Evolutionary conservation across 768 basidiomycete species (phyloP).

Genomic region (Boletellus ananiceps): DNA sequence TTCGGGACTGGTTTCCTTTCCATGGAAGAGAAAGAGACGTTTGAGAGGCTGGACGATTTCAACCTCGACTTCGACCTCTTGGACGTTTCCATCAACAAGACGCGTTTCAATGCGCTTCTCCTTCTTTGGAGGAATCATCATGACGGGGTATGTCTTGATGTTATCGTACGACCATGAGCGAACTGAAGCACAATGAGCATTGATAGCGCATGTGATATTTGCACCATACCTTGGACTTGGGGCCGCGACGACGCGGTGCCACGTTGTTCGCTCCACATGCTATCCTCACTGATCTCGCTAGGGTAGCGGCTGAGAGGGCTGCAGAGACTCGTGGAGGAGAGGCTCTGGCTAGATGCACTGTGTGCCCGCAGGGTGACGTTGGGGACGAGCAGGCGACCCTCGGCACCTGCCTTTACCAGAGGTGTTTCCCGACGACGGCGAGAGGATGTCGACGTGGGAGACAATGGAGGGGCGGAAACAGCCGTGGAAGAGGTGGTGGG

Average conservation of each 20-base stretch:
- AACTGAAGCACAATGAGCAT: conserved; percentile 33
- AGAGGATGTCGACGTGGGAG: conserved; percentile 32
- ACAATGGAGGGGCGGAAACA: conserved; percentile 34
- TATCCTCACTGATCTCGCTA: conserved; percentile 37
- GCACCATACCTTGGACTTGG: conserved; percentile 47
- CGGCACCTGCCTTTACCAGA: conserved; percentile 53
- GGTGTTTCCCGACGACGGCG: conserved; percentile 46
- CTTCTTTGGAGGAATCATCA: conserved; percentile 47
- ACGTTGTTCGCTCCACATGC: conserved; percentile 27
- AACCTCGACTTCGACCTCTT: conserved; percentile 50
- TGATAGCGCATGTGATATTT: neutral
- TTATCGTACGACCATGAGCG: conserved; percentile 79
- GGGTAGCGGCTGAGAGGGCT: conserved; percentile 40
- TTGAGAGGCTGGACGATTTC: conserved; percentile 54
- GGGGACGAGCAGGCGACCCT: conserved; percentile 61
- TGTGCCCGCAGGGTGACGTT: conserved; percentile 34
- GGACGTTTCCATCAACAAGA: conserved; percentile 46
- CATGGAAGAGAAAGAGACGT: conserved; percentile 66
- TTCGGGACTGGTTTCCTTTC: conserved; percentile 33
- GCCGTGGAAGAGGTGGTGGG: conserved; percentile 34
- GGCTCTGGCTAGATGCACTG: conserved; percentile 33
- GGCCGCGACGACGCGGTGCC: conserved; percentile 34
- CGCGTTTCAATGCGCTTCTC: conserved; percentile 47
- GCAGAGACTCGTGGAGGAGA: conserved; percentile 25
- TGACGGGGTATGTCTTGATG: conserved; percentile 59